These are phyloP conservation scores for Candida gorgasii DNA, from an alignment of 805 yeast species.

Conservation along the genomic window DNA sequence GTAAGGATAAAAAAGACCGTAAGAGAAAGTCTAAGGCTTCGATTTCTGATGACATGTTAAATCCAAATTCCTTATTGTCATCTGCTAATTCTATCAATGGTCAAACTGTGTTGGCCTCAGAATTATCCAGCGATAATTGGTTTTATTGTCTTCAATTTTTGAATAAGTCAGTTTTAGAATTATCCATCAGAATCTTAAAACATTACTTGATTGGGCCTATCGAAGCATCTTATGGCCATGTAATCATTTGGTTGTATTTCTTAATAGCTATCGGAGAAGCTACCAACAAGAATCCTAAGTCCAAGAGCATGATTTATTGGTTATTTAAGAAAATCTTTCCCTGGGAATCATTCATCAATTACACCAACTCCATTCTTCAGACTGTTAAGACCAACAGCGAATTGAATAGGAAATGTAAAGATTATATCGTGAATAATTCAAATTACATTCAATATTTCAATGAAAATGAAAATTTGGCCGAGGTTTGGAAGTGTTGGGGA, in stretches of 20 bases:
- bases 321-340: constrained; percentile 62
- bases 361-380: constrained; percentile 58
- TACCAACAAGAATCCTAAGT: constrained; percentile 43
- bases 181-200: constrained; percentile 66
- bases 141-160: constrained; percentile 53
- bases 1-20: constrained; percentile 70
- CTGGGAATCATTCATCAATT: constrained; percentile 64
- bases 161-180: constrained; percentile 64
- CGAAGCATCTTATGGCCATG: constrained; percentile 69
- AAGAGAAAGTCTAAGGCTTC: constrained; percentile 47
- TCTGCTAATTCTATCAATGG: constrained; percentile 31
- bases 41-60: constrained; percentile 16
- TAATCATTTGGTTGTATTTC: constrained; percentile 76
- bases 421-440: constrained; percentile 25
- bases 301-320: constrained; percentile 50
- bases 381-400: constrained; percentile 26
- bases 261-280: constrained; percentile 64
- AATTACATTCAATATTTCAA: constrained; percentile 51
- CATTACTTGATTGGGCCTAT: constrained; percentile 72
- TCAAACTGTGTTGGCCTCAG: constrained; percentile 33
- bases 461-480: constrained; percentile 64
- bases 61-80: constrained; percentile 9
- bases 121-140: constrained; percentile 50
- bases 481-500: constrained; percentile 87
- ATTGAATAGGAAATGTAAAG: constrained; percentile 24